A percentile compares a stretch with the other conserved stretches of the same genome.
Evolutionary conservation across 805 yeast species (phyloP).

Genomic region (Barnettozyma wickerhamii): DNA sequence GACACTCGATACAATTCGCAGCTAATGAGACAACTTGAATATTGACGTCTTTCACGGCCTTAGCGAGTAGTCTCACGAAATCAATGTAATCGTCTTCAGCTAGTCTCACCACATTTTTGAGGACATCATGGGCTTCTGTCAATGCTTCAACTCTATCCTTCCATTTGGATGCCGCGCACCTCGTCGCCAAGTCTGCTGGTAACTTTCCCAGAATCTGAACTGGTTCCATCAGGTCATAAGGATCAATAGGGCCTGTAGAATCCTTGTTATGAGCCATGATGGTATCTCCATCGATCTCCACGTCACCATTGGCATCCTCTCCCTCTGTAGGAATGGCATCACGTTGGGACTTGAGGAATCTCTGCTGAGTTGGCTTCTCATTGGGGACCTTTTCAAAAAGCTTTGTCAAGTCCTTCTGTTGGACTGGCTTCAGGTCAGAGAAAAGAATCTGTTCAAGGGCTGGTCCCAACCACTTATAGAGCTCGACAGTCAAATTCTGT

Average conservation of each 20-base stretch:
- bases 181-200: constrained; percentile 55
- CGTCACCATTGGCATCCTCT: constrained; percentile 7
- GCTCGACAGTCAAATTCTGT: constrained; percentile 57
- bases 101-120: constrained; percentile 52
- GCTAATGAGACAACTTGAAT: constrained; percentile 81
- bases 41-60: constrained; percentile 83
- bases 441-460: constrained; percentile 53
- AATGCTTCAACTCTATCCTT: constrained; percentile 86
- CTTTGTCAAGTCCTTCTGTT: constrained; percentile 75
- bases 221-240: constrained; percentile 68
- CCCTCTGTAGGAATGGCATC: constrained; percentile 32
- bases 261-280: constrained; percentile 26
- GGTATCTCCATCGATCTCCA: constrained; percentile 19
- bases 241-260: constrained; percentile 40
- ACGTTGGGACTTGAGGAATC: constrained; percentile 53
- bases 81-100: constrained; percentile 62
- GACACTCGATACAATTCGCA: constrained; percentile 53
- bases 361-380: constrained; percentile 44
- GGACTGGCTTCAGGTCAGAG: constrained; percentile 81
- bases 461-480: constrained; percentile 70
- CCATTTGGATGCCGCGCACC: constrained; percentile 71
- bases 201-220: constrained; percentile 61
- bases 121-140: constrained; percentile 49
- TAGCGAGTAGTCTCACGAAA: constrained; percentile 59
- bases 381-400: constrained; percentile 53